phyloP scores from a whole-genome alignment of 106 monocot species.

The Xerophyta viscosa region DNA sequence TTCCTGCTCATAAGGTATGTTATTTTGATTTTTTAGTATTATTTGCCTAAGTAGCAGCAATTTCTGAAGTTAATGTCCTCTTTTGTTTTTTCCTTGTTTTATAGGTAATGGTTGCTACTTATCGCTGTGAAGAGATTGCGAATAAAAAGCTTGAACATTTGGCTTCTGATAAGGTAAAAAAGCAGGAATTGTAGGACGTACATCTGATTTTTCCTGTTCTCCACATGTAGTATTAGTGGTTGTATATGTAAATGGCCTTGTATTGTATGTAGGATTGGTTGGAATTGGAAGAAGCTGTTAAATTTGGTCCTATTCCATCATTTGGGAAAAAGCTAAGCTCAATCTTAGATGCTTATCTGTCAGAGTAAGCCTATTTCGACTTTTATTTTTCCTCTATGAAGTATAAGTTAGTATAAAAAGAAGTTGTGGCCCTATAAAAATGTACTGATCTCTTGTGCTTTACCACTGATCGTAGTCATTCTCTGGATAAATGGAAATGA shows the following conservation, averaged over 20 bases:
- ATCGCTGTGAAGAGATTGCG: conserved; percentile 48
- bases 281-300: conserved; percentile 47
- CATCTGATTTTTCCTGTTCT: too few relatives aligned
- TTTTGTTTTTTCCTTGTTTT: not conserved
- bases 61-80: not conserved
- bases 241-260: not conserved
- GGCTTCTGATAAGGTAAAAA: conserved; percentile 39
- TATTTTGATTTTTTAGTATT: not conserved
- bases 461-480: too few relatives aligned
- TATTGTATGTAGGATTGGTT: conserved; percentile 43
- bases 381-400: not conserved
- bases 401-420: too few relatives aligned
- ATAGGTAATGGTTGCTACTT: conserved; percentile 57
- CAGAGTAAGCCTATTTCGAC: conserved; percentile 44
- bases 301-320: conserved; percentile 39
- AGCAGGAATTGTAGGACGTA: too few relatives aligned
- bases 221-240: too few relatives aligned
- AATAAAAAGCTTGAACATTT: conserved; percentile 44
- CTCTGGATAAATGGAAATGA: too few relatives aligned
- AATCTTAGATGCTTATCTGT: conserved; percentile 49
- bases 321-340: conserved; percentile 67
- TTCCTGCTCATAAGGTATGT: conserved; percentile 53
- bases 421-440: too few relatives aligned
- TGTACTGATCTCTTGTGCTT: too few relatives aligned
- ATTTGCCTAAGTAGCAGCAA: not conserved